phyloP scores from a whole-genome alignment of 2,329 filamentous ascomycete genomes.

The Cytospora piceicola region DNA sequence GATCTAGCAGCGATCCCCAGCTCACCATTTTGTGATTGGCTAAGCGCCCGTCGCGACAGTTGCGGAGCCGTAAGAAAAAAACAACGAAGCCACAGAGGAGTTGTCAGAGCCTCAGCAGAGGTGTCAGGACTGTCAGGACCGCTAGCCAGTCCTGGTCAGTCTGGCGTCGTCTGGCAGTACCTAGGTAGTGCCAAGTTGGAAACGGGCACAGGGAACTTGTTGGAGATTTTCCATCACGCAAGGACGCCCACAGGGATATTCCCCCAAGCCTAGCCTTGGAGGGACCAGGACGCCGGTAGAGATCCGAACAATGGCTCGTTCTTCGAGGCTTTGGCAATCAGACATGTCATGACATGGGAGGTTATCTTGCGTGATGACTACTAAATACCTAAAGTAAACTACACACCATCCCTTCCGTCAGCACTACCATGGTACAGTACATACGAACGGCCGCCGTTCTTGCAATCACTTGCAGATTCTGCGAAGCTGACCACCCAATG shows the following conservation, averaged over 20 bases:
- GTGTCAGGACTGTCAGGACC: too few relatives aligned
- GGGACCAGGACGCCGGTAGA: not conserved
- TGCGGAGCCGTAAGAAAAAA: slow-evolving; percentile 7
- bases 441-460: not conserved
- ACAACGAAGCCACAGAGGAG: too few relatives aligned
- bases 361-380: not conserved
- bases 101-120: too few relatives aligned
- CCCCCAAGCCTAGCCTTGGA: not conserved
- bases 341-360: not conserved
- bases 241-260: slow-evolving; percentile 7
- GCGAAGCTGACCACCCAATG: not conserved
- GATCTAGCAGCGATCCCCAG: slow-evolving; percentile 31
- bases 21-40: slow-evolving; percentile 20
- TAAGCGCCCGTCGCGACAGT: slow-evolving; percentile 29
- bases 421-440: not conserved
- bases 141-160: too few relatives aligned
- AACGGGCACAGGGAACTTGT: not conserved
- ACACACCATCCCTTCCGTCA: not conserved
- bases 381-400: not conserved
- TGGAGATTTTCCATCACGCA: not conserved
- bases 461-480: not conserved
- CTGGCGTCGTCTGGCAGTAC: too few relatives aligned
- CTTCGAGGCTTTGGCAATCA: not conserved
- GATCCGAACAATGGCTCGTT: not conserved
- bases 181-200: not conserved